Base-by-base conservation (phyloP, 306 rosid genomes). In the Inga laurina region DNA sequence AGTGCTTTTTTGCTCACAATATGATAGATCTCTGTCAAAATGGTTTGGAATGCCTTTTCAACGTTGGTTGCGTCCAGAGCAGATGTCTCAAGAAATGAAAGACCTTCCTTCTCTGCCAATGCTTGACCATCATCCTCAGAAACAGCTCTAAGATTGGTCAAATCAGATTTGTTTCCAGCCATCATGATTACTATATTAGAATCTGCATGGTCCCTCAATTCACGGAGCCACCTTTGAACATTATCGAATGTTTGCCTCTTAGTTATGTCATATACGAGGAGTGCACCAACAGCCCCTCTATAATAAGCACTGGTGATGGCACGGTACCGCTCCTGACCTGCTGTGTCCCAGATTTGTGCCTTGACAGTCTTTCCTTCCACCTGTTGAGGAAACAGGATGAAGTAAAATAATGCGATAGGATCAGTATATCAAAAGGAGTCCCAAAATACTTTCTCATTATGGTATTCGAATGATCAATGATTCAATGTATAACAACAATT, bases 291-390 rank as follows among this genome's bases (percentile, higher is more conserved):
- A 76, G 98, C 99, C 57, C 99, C 99, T 87, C 99, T 96, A 61
- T 96, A 96, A 82, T 96, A 96, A 65, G 99, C 98, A 86, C 99
- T 92, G 68, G 98, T 96, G 67, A 96, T 93, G 24, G 99, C 99
- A 8, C 99, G 98, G 86, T 96, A 96, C 72, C 99, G 93, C 90
- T 96, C 99, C 90, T 96, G 99, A 71, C 98, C 99, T 22, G 99
- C 99, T 21, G 99, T 96, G 77, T 96, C 99, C 99, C 99, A 96
- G 81, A 96, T 96, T 85, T 96, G 99, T 72, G 99, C 98, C 88
- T 96, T 96, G 19, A 96, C 98, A 16, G 99, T 93, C 85, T 96
- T 96, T 81, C 99, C 99, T 72, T 96, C 98, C 37, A 93, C 99
- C 99, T 96, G 90, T 34, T 16, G 34, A 57, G 54, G 39, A 59